Base-by-base conservation (phyloP, 345 rosid species). In the Citrus glauca region DNA sequence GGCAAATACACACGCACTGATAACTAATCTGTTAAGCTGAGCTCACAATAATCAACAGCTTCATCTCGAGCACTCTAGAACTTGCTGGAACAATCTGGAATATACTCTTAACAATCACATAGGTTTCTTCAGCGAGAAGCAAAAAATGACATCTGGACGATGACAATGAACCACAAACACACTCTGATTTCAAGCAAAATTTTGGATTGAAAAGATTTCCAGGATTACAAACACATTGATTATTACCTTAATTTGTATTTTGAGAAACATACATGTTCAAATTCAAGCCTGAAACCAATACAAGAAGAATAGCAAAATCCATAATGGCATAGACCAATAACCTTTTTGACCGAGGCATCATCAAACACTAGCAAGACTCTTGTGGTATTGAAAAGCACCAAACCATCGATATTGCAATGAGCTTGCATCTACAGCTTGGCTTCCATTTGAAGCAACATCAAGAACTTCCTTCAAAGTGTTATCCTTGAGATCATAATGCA, bases 401-500 rank as follows among this genome's bases (percentile, higher is more conserved):
- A 17, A 71, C 27, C 33, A 55, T 14, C 5, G 10, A 28, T 68
- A 64, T 24, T 78, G 56, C 22, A 40, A n/a, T 8, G 66, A 22
- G 20, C n/a, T 73, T 8, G 11, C 69, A 33, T 65, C 69, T 65
- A 8, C 45, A 65, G 69, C 30, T 33, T 65, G 69, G 22, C 17
- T 50, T 0, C 19, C 50, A n/a, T 2, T 25, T 3, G 53, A 73
- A 67, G 24, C 57, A 63, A 84, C 71, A 69, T 78, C 86, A 82
- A 57, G 70, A 35, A 84, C 66, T 66, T 69, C 82, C 83, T 80
- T 69, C 65, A 78, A 77, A 74, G 71, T 85, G 5, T 50, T 69
- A 72, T 69, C 72, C 56, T 53, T 77, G 73, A 86, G 79, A 65
- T 82, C 72, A 71, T 80, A 83, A 22, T 66, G 80, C 13, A 81